Conservation (phyloP, 176 grass and related monocot species). For the Eremochloa ophiuroides region DNA sequence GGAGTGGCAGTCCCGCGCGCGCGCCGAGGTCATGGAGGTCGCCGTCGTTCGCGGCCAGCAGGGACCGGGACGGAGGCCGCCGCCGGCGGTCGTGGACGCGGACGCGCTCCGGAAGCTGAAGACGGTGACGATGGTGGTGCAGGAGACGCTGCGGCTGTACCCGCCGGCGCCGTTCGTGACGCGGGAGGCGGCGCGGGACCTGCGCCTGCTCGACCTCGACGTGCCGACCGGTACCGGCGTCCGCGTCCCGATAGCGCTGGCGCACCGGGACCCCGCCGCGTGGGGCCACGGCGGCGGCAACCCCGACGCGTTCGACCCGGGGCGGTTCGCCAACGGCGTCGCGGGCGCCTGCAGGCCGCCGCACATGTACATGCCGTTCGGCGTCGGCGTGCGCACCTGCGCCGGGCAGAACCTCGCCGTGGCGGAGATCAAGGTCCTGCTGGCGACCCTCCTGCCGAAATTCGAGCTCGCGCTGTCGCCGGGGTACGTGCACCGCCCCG, state of each 20-base stretch:
- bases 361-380: conserved; percentile 70
- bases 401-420: conserved; percentile 77
- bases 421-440: conserved; percentile 58
- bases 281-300: conserved; percentile 57
- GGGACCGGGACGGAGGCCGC: too few relatives aligned
- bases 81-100: too few relatives aligned
- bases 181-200: conserved; percentile 44
- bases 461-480: not conserved
- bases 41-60: too few relatives aligned
- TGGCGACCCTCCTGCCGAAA: not conserved
- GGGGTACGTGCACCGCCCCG: not conserved
- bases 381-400: conserved; percentile 53
- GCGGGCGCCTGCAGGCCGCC: conserved; percentile 40
- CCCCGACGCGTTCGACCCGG: conserved; percentile 57
- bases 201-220: conserved; percentile 39
- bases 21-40: conserved; percentile 38
- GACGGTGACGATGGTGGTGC: conserved; percentile 90
- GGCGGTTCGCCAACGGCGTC: conserved; percentile 52
- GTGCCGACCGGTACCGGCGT: conserved; percentile 60
- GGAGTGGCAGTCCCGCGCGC: conserved; percentile 51
- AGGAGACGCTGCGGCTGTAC: conserved; percentile 88
- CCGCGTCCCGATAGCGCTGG: conserved; percentile 19
- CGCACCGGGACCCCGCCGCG: conserved; percentile 39
- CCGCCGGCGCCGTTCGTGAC: conserved; percentile 40
- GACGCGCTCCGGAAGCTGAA: conserved; percentile 61